phyloP scores from a whole-genome alignment of 1,139 yeast species.

The Eremothecium gossypii region DNA sequence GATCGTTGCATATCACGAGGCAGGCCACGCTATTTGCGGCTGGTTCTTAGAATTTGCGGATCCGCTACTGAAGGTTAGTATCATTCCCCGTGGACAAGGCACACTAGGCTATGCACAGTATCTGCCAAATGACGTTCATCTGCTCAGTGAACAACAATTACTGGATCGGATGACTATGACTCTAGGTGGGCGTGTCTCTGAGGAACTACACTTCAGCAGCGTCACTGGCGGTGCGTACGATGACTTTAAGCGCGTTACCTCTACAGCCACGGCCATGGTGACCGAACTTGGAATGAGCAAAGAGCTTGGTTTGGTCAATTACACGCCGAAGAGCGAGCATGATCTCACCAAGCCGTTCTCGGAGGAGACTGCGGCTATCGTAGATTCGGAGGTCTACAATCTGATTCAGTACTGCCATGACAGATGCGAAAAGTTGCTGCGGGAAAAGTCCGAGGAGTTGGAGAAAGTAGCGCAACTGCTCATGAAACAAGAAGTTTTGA shows the following conservation, averaged over 20 bases:
- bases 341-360: conserved; percentile 63
- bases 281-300: conserved; percentile 68
- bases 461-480: conserved; percentile 64
- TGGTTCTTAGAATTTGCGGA: conserved; percentile 68
- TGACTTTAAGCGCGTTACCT: conserved; percentile 71
- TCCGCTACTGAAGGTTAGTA: conserved; percentile 70
- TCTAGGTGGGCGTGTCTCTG: conserved; percentile 71
- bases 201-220: conserved; percentile 65
- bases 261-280: conserved; percentile 72
- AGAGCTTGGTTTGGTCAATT: conserved; percentile 53
- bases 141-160: conserved; percentile 57
- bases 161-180: conserved; percentile 74
- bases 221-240: conserved; percentile 78
- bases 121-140: conserved; percentile 66
- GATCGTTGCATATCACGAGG: conserved; percentile 74
- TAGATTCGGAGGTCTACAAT: conserved; percentile 58
- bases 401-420: conserved; percentile 46
- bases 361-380: conserved; percentile 55
- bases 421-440: conserved; percentile 45
- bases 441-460: conserved; percentile 52
- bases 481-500: conserved; percentile 58
- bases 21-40: conserved; percentile 77
- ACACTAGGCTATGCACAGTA: conserved; percentile 80
- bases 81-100: conserved; percentile 77
- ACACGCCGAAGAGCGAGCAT: conserved; percentile 41